These are phyloP conservation scores for Exophiala bonariae DNA, from an alignment of 2,329 filamentous ascomycete genomes.

Conservation along the genomic window DNA sequence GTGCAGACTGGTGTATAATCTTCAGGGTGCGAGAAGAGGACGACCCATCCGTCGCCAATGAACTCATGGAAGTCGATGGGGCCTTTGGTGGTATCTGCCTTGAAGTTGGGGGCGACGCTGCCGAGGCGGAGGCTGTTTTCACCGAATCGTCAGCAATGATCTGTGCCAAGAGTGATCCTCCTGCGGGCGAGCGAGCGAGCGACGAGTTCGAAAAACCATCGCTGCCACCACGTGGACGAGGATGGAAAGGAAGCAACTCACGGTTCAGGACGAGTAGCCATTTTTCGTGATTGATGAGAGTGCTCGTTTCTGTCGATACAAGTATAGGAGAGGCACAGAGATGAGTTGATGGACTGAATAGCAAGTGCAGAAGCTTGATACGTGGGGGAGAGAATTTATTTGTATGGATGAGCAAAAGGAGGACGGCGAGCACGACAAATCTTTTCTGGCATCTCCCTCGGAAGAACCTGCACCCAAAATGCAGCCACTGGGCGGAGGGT, in stretches of 20 bases:
- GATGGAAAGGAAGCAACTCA: slow-evolving; percentile 20
- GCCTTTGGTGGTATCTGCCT: slow-evolving; percentile 66
- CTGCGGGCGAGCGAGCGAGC: too few species aligned
- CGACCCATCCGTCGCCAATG: slow-evolving; percentile 69
- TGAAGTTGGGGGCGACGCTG: slow-evolving; percentile 67
- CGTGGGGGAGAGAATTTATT: too few species aligned
- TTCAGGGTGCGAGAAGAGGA: slow-evolving; percentile 70
- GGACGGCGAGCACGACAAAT: too few species aligned
- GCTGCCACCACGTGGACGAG: neutral
- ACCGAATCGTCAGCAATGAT: slow-evolving; percentile 8
- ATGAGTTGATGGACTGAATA: too few species aligned
- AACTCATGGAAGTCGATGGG: slow-evolving; percentile 71
- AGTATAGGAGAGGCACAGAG: too few species aligned
- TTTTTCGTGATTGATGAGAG: too few species aligned
- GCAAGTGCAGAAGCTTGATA: too few species aligned
- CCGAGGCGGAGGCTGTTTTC: slow-evolving; percentile 60
- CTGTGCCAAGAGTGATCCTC: neutral
- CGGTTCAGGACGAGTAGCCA: slow-evolving; percentile 21
- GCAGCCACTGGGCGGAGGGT: too few species aligned
- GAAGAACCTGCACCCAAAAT: too few species aligned
- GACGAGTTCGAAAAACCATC: neutral
- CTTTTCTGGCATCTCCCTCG: too few species aligned
- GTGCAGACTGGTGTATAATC: slow-evolving; percentile 47
- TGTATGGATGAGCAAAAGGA: too few species aligned
- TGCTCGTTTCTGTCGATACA: too few species aligned